Base-by-base conservation (phyloP, 257 asterid species). In the Schizonepeta tenuifolia region DNA sequence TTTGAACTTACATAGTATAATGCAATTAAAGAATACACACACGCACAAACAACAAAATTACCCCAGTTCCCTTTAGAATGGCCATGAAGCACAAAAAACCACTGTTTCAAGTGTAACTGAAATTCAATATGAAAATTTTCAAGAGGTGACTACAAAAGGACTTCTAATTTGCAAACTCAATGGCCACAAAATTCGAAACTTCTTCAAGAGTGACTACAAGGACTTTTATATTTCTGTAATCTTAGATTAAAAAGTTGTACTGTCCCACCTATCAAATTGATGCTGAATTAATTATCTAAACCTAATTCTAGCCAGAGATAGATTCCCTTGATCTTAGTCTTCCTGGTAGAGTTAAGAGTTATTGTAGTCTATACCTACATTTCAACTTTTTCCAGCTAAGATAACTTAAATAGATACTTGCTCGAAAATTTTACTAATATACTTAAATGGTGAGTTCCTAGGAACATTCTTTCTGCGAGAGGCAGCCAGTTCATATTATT, bases 181-280 rank as follows among this genome's bases (percentile, higher is more conserved):
- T 28, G 33, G 41, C 41, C 41, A 36, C 41, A 36, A 36, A 6
- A 14, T 53, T 20, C 15, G 3, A 9, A 64, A 24, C 50, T 43
- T 65, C 56, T 20, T 22, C 56, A 4, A 54, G 21, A 7, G 41
- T 24, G 10, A 36, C 41, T 43, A 43, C 21, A 21, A 43, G 55
- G 40, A 43, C 17, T 21, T 64, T 1, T 12, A 6, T 12, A 3
- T 64, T 36, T 36, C 43, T 7, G 43, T 64, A 43, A 21, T 41
- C 31, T 10, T 10, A 43, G 35, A 1, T 38, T 63, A 44, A 44
- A 66, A 58, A 36, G 28, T 65, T 67, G 46, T 31, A 49, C 12
- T 33, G 15, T 26, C 46, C 72, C 40, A 49, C 18, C 14, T 22
- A 28, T 67, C 73, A n/a, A 69, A 6, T 53, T 14, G 40, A 54